Evolutionary conservation across 192 early-diverging fungal species (phyloP).

Genomic region (Podila clonocystis): DNA sequence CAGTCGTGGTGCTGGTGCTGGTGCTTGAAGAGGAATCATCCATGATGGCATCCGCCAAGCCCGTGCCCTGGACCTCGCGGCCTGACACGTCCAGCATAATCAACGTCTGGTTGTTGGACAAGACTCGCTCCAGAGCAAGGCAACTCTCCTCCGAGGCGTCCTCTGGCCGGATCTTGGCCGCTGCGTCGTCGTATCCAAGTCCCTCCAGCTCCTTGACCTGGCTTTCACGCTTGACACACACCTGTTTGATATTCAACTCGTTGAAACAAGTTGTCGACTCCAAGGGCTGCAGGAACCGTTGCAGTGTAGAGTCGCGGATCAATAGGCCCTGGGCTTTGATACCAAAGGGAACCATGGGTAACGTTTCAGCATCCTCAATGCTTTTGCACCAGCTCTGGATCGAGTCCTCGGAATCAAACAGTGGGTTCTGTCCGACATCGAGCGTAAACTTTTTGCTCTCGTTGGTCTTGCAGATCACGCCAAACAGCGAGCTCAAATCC

Average conservation of each 20-base stretch:
- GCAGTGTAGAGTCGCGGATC: conserved; percentile 14
- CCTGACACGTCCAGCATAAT: conserved; percentile 45
- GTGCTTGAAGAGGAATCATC: background rate
- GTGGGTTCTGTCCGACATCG: conserved; percentile 37
- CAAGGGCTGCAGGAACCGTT: conserved; percentile 18
- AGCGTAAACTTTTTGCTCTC: conserved; percentile 36
- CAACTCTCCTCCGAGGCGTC: conserved; percentile 37
- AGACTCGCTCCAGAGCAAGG: conserved; percentile 29
- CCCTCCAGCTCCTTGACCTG: conserved; percentile 26
- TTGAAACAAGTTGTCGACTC: conserved; percentile 33
- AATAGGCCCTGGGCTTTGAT: conserved; percentile 32
- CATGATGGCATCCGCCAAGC: background rate
- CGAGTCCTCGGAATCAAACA: conserved; percentile 33
- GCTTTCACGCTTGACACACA: conserved; percentile 34
- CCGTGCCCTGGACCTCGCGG: conserved; percentile 6
- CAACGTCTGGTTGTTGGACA: conserved; percentile 28
- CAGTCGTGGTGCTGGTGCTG: background rate
- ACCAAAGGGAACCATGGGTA: conserved; percentile 30
- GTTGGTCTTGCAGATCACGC: conserved; percentile 28
- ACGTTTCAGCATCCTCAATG: background rate
- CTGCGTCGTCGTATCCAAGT: conserved; percentile 8
- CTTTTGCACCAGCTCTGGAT: conserved; percentile 23
- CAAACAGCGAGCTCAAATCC: conserved; percentile 15
- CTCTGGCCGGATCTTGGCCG: conserved; percentile 12
- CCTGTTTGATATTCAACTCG: conserved; percentile 37